Evolutionary conservation across 192 early-diverging fungal species (phyloP).

Genomic region (Mortierella claussenii): DNA sequence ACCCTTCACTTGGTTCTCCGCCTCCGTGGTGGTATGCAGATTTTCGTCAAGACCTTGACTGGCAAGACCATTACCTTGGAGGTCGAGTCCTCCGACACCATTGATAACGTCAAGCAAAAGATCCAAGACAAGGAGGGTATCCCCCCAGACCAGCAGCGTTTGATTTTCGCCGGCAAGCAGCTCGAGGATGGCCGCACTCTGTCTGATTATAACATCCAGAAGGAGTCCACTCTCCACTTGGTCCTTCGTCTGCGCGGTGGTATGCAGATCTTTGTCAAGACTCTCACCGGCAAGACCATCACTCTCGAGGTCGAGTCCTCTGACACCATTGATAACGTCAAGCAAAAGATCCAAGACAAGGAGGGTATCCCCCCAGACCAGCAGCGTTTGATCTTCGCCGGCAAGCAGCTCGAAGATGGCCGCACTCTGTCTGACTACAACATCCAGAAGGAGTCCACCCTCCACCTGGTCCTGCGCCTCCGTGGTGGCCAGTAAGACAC

Average conservation of each 20-base stretch:
- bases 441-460: slow-evolving; percentile 89
- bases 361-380: slow-evolving; percentile 90
- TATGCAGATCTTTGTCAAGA: slow-evolving; percentile 85
- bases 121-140: slow-evolving; percentile 87
- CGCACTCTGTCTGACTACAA: slow-evolving; percentile 82
- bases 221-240: slow-evolving; percentile 76
- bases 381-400: slow-evolving; percentile 86
- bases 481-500: slow-evolving; percentile 86
- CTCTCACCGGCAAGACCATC: slow-evolving; percentile 97
- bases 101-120: slow-evolving; percentile 87
- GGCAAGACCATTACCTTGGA: slow-evolving; percentile 96
- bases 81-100: slow-evolving; percentile 78
- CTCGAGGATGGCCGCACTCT: slow-evolving; percentile 81
- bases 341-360: slow-evolving; percentile 89
- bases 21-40: slow-evolving; percentile 77
- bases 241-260: slow-evolving; percentile 75
- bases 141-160: slow-evolving; percentile 81
- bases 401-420: slow-evolving; percentile 87
- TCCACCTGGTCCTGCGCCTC: slow-evolving; percentile 77
- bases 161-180: slow-evolving; percentile 86
- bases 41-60: slow-evolving; percentile 89
- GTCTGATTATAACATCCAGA: slow-evolving; percentile 80
- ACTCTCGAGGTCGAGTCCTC: slow-evolving; percentile 89
- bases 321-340: slow-evolving; percentile 85
- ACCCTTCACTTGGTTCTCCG: slow-evolving; percentile 76